Conservation (phyloP, 2,329 filamentous ascomycete species). For the Paracamarosporium sp. region DNA sequence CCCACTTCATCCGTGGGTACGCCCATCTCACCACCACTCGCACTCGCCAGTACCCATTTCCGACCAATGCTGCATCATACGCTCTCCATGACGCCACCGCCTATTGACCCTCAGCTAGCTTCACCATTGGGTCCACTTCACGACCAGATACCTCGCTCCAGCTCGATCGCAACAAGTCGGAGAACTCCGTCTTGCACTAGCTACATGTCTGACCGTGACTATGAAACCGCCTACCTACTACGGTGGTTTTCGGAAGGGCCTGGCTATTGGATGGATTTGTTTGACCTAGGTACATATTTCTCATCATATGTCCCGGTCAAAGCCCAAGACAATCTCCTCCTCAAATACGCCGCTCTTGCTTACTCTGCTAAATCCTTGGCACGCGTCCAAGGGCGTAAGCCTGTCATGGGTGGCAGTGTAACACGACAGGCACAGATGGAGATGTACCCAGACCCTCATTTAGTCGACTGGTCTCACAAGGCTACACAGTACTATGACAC, state of each 20-base stretch:
- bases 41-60: constrained; percentile 57
- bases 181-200: constrained; percentile 29
- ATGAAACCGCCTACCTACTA: constrained; percentile 66
- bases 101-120: constrained; percentile 43
- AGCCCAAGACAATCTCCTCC: constrained; percentile 57
- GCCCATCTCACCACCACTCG: constrained; percentile 51
- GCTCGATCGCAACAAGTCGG: constrained; percentile 30
- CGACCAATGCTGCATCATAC: constrained; percentile 59
- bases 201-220: constrained; percentile 48
- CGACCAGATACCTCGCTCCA: constrained; percentile 32
- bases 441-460: constrained; percentile 54
- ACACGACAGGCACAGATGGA: constrained; percentile 60
- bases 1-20: constrained; percentile 37
- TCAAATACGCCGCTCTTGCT: constrained; percentile 64
- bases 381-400: constrained; percentile 60
- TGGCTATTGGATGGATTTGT: constrained; percentile 66
- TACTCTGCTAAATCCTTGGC: constrained; percentile 68
- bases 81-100: constrained; percentile 36
- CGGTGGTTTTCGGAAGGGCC: constrained; percentile 66
- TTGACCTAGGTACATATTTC: constrained; percentile 65
- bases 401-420: constrained; percentile 56
- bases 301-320: constrained; percentile 65
- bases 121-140: constrained; percentile 36
- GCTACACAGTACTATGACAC: constrained; percentile 67
- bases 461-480: constrained; percentile 66